Base-by-base conservation (phyloP, 805 yeast genomes). In the Saturnispora serradocipensis region DNA sequence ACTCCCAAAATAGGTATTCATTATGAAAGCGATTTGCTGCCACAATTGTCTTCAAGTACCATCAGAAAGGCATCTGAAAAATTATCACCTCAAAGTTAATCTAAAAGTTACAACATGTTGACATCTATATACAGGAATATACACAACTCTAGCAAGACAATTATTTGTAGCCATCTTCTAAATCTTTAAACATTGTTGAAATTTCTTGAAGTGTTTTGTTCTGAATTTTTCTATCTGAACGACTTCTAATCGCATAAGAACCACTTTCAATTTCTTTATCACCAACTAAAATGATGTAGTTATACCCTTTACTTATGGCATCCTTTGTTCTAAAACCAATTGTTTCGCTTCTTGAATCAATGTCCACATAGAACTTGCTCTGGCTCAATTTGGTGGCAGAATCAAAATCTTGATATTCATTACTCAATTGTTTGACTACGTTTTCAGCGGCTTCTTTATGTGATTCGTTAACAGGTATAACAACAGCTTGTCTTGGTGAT, bases 401-500 rank as follows among this genome's bases (percentile, higher is more conserved):
- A 0, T 60, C 65, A 13, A 65, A 59, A 22, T 67, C 67, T 7
- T 63, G 65, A 9, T 59, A 53, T 35, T 57, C 59, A 22, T 82
- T 83, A 42, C 72, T 67, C 40, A 91, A 68, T 46, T 62, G 54
- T 4, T 63, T 56, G 13, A 74, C 75, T 2, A 86, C 64, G 2
- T 66, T 51, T n/a, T 71, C 57, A 3, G 95, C 86, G 49, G 76
- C 76, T 9, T 69, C 75, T 8, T 67, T 63, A 60, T 86, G 90
- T 9, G 74, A 69, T 0, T 80, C 80, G 52, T 83, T 81, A 4
- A 89, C 81, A 1, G 99, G 97, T 5, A 93, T 74, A 2, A 93
- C 74, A 39, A 86, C 74, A 0, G 91, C 93, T 65, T 93, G 99
- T 55, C 95, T 75, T 6, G 98, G 97, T 56, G 84, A 88, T 43